Evolutionary conservation across 2,329 filamentous ascomycete species (phyloP).

Genomic region (Pestalotiopsis sp.): DNA sequence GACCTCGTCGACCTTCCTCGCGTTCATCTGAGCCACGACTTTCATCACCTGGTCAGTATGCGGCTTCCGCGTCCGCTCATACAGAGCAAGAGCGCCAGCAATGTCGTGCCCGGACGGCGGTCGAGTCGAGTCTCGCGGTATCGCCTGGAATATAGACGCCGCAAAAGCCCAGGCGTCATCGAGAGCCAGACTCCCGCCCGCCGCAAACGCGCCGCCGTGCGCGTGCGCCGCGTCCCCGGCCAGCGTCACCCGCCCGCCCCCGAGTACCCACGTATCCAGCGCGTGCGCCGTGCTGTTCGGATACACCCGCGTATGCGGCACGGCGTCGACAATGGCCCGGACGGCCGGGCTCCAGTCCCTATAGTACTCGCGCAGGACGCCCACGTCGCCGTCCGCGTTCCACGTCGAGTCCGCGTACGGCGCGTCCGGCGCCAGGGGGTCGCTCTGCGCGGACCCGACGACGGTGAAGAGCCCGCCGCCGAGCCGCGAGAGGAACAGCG

Average conservation of each 20-base stretch:
- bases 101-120: not conserved
- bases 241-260: conserved; percentile 35
- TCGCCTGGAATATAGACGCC: conserved; percentile 38
- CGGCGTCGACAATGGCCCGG: conserved; percentile 40
- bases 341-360: conserved; percentile 45
- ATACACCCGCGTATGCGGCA: conserved; percentile 41
- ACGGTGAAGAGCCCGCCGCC: conserved; percentile 44
- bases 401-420: conserved; percentile 34
- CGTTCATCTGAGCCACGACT: conserved; percentile 1
- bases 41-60: conserved; percentile 11
- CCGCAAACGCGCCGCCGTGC: conserved; percentile 43
- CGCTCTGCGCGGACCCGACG: conserved; percentile 42
- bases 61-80: conserved; percentile 7
- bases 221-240: conserved; percentile 44
- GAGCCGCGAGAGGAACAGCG: conserved; percentile 45
- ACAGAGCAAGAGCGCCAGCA: not conserved
- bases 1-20: not conserved
- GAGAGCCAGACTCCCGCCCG: conserved; percentile 41
- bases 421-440: conserved; percentile 34
- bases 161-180: conserved; percentile 45
- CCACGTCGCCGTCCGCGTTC: conserved; percentile 40
- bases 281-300: conserved; percentile 44
- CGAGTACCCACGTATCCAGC: conserved; percentile 44
- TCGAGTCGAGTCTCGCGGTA: conserved; percentile 12
- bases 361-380: conserved; percentile 38